These are phyloP conservation scores for Senna tora DNA, from an alignment of 306 rosid genomes.

Conservation along the genomic window DNA sequence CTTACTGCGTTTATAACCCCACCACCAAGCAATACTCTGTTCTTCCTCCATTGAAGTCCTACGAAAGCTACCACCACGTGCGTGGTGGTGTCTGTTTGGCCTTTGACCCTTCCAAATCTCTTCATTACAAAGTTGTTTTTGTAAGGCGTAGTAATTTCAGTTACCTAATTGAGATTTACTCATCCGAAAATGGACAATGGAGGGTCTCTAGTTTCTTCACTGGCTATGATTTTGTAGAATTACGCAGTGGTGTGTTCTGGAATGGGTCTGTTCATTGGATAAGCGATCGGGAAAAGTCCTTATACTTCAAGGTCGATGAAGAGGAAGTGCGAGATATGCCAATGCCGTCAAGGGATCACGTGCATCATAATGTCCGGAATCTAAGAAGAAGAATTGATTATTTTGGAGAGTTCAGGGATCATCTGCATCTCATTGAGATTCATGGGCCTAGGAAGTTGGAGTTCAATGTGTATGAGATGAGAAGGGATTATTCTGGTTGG, in stretches of 20 bases:
- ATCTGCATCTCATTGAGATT: slow-evolving; percentile 42
- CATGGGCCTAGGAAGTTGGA: slow-evolving; percentile 18
- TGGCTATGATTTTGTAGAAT: neutral
- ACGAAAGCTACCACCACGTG: too few species aligned
- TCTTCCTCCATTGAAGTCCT: too few species aligned
- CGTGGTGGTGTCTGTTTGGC: slow-evolving; percentile 22
- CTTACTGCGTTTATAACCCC: too few species aligned
- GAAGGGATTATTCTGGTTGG: slow-evolving; percentile 41
- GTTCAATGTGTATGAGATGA: slow-evolving; percentile 35
- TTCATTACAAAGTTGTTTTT: slow-evolving; percentile 38
- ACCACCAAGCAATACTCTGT: slow-evolving; percentile 21
- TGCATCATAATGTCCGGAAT: too few species aligned
- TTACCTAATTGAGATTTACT: slow-evolving; percentile 36
- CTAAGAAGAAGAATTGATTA: slow-evolving; percentile 8
- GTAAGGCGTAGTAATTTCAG: neutral
- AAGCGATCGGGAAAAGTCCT: neutral
- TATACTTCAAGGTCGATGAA: slow-evolving; percentile 28
- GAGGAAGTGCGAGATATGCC: slow-evolving; percentile 22
- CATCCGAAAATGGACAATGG: slow-evolving; percentile 32
- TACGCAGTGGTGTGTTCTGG: slow-evolving; percentile 39
- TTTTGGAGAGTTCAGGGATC: slow-evolving; percentile 40
- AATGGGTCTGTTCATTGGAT: slow-evolving; percentile 43
- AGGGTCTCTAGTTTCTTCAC: slow-evolving; percentile 18
- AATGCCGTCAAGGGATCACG: slow-evolving; percentile 35
- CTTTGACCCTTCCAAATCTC: slow-evolving; percentile 35